Conservation (phyloP, 2,329 filamentous ascomycete genomes). For the Exophiala xenobiotica region DNA sequence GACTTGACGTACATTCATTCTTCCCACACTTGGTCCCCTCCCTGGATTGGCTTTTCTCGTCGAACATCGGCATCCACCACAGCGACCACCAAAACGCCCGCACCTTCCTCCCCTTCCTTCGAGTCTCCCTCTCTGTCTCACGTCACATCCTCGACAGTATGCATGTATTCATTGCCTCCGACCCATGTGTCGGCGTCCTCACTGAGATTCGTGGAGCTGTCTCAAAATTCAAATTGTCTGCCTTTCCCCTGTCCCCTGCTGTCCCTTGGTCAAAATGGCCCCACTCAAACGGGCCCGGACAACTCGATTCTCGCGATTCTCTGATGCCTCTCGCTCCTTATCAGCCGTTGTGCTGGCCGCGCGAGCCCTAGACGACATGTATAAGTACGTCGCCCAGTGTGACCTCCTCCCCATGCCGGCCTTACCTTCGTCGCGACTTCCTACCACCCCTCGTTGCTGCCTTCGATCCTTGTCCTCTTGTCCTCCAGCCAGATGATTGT, state of each 20-base stretch:
- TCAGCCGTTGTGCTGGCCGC: background rate
- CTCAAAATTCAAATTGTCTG: background rate
- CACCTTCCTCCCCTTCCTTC: background rate
- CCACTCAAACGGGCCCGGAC: background rate
- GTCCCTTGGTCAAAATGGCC: background rate
- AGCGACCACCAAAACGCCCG: no score
- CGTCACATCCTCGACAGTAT: background rate
- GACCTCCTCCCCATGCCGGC: background rate
- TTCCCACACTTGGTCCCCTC: background rate
- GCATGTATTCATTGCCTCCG: background rate
- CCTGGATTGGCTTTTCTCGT: no score
- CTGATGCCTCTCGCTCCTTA: background rate
- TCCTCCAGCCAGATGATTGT: background rate
- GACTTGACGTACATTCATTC: background rate
- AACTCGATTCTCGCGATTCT: background rate
- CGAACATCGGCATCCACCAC: no score
- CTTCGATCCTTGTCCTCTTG: background rate
- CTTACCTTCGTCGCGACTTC: constrained; percentile 1
- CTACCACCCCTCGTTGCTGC: background rate
- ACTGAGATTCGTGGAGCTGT: background rate
- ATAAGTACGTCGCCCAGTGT: constrained; percentile 5
- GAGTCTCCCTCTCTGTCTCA: background rate
- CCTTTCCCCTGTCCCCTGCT: background rate
- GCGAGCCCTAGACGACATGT: background rate
- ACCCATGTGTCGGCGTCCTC: background rate